A percentile compares a stretch with the other conserved stretches of the same genome.
phyloP scores from a whole-genome alignment of 805 yeast species.

The Candida vaughaniae region DNA sequence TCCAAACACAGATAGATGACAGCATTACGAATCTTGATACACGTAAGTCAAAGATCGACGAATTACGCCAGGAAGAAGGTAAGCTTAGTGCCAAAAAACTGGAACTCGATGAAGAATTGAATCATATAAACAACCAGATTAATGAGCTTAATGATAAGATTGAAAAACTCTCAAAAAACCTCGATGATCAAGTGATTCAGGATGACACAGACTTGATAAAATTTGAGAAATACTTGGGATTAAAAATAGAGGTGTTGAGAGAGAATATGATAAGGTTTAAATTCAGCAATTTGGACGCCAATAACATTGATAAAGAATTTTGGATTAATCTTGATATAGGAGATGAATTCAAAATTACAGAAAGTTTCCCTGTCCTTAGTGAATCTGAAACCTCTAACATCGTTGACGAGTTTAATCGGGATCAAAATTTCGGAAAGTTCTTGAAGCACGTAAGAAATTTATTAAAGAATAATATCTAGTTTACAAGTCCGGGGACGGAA shows the following conservation, averaged over 20 bases:
- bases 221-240: constrained; percentile 55
- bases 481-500: no score
- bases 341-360: constrained; percentile 35
- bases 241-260: constrained; percentile 50
- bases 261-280: constrained; percentile 48
- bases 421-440: constrained; percentile 27
- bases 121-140: constrained; percentile 14
- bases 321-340: constrained; percentile 46
- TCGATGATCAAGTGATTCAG: constrained; percentile 42
- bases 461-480: constrained; percentile 4
- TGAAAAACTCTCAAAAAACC: constrained; percentile 27
- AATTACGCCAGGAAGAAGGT: constrained; percentile 33
- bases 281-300: constrained; percentile 49
- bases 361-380: constrained; percentile 38
- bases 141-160: constrained; percentile 17
- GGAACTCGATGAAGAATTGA: constrained; percentile 25
- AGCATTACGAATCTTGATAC: constrained; percentile 23
- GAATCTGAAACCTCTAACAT: constrained; percentile 14
- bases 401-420: constrained; percentile 23
- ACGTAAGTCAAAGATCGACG: constrained; percentile 35
- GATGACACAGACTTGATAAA: constrained; percentile 52
- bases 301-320: constrained; percentile 41
- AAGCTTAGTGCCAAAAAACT: constrained; percentile 20
- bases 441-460: constrained; percentile 17
- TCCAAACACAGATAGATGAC: constrained; percentile 25